These are phyloP conservation scores for Yarrowia deformans DNA, from an alignment of 805 yeast genomes.

Conservation along the genomic window DNA sequence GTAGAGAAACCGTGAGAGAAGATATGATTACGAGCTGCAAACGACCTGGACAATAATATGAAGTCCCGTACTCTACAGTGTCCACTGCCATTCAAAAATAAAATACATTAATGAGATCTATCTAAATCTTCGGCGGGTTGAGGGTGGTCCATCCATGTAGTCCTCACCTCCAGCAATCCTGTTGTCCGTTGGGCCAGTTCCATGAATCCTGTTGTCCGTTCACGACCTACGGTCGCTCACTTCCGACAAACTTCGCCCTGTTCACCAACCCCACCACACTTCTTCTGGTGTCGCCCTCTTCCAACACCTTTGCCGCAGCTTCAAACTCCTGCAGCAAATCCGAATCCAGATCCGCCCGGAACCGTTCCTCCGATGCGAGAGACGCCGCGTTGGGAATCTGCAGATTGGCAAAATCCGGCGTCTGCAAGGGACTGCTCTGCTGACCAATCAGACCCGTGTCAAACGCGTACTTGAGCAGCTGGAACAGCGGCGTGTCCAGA, in stretches of 20 bases:
- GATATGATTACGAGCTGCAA: too few relatives aligned
- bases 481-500: conserved; percentile 7
- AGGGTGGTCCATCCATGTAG: too few relatives aligned
- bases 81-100: neutral
- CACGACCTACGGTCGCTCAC: too few relatives aligned
- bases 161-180: too few relatives aligned
- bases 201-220: too few relatives aligned
- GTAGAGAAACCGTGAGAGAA: too few relatives aligned
- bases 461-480: conserved; percentile 1
- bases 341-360: neutral
- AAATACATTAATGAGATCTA: neutral
- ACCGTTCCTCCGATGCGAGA: neutral
- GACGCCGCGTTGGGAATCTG: conserved; percentile 13
- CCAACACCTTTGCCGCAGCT: neutral
- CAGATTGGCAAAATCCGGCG: conserved; percentile 18
- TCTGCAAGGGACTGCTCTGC: conserved; percentile 14
- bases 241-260: conserved; percentile 1
- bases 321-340: conserved; percentile 19
- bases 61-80: too few relatives aligned
- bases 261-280: conserved; percentile 2
- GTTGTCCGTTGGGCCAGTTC: too few relatives aligned
- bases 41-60: too few relatives aligned
- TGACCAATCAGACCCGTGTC: conserved; percentile 13
- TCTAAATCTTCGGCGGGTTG: too few relatives aligned
- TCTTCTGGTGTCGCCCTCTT: neutral